phyloP scores from a whole-genome alignment of 2,329 filamentous ascomycete species.

The Apiospora sp. region DNA sequence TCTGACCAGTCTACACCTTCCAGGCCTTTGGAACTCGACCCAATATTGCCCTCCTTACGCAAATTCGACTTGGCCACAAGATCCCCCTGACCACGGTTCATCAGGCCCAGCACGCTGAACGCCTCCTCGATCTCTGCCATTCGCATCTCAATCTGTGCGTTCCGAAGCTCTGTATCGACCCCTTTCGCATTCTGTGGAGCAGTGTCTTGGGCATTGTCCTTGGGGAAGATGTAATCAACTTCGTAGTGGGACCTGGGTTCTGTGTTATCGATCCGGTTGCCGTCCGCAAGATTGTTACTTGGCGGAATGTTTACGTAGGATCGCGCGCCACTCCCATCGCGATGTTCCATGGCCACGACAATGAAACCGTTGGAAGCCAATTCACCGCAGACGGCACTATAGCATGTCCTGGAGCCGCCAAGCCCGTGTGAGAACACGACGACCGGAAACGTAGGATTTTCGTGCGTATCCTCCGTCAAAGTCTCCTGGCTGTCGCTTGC shows the following conservation, averaged over 20 bases:
- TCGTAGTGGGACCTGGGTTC: conserved; percentile 52
- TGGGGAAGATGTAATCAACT: conserved; percentile 70
- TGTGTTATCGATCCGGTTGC: conserved; percentile 43
- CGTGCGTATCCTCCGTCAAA: conserved; percentile 27
- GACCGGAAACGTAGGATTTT: conserved; percentile 62
- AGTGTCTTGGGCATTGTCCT: conserved; percentile 59
- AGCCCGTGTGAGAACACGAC: conserved; percentile 73
- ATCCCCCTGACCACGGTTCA: conserved; percentile 62
- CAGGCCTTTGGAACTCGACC: conserved; percentile 66
- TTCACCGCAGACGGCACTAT: conserved; percentile 69
- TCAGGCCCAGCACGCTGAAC: conserved; percentile 61
- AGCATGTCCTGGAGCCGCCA: conserved; percentile 68
- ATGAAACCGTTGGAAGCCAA: conserved; percentile 73
- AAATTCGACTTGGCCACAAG: conserved; percentile 60
- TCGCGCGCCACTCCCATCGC: conserved; percentile 69
- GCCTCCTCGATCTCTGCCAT: conserved; percentile 72
- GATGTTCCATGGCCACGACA: conserved; percentile 70
- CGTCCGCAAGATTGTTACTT: conserved; percentile 44
- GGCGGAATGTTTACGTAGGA: conserved; percentile 66
- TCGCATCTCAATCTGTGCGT: conserved; percentile 68
- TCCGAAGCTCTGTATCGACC: conserved; percentile 65
- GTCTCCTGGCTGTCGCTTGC: conserved; percentile 32
- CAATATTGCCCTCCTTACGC: conserved; percentile 63
- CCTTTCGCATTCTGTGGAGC: conserved; percentile 64
- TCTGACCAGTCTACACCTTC: conserved; percentile 61